Evolutionary conservation across 1,284 basidiomycete genomes (phyloP).

Genomic region (Inonotus obliquus): DNA sequence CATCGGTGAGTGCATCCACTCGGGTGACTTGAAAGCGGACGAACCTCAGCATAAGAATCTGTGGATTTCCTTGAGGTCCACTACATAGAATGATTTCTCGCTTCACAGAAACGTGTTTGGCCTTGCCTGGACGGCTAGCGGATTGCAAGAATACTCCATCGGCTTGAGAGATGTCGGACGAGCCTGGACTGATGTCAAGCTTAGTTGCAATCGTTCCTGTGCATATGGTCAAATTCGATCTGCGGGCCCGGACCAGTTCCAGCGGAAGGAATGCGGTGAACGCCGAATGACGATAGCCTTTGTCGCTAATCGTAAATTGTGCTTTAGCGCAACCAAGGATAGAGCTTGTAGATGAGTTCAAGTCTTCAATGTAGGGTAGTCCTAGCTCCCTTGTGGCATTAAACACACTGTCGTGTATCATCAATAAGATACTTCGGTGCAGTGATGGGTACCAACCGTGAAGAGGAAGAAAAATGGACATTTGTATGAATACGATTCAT

Average conservation of each 20-base stretch:
- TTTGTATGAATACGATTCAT: conserved; percentile 13
- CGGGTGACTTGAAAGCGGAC: conserved; percentile 9
- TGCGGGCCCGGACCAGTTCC: conserved; percentile 21
- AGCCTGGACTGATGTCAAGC: conserved; percentile 22
- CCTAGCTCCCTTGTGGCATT: conserved; percentile 21
- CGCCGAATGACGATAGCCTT: conserved; percentile 25
- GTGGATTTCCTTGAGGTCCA: conserved; percentile 31
- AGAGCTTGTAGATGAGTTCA: conserved; percentile 26
- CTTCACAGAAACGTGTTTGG: conserved; percentile 22
- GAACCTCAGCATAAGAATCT: conserved; percentile 32
- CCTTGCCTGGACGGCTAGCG: not conserved
- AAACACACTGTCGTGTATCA: conserved; percentile 16
- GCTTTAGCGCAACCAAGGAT: conserved; percentile 23
- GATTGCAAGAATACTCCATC: conserved; percentile 20
- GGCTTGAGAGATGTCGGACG: conserved; percentile 4
- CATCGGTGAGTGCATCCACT: not conserved
- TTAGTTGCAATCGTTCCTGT: conserved; percentile 24
- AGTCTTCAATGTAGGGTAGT: conserved; percentile 26
- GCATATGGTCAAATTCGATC: conserved; percentile 26
- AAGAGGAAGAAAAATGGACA: conserved; percentile 22
- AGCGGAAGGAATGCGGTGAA: conserved; percentile 28
- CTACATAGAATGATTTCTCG: conserved; percentile 30
- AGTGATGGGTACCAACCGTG: conserved; percentile 1
- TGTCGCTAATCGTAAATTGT: conserved; percentile 25
- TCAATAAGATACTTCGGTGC: not conserved